Percentiles rank a stretch among this genome's conserved stretches.
Evolutionary conservation across 2,329 filamentous ascomycete genomes (phyloP).

Genomic region (Paecilomyces formosus): DNA sequence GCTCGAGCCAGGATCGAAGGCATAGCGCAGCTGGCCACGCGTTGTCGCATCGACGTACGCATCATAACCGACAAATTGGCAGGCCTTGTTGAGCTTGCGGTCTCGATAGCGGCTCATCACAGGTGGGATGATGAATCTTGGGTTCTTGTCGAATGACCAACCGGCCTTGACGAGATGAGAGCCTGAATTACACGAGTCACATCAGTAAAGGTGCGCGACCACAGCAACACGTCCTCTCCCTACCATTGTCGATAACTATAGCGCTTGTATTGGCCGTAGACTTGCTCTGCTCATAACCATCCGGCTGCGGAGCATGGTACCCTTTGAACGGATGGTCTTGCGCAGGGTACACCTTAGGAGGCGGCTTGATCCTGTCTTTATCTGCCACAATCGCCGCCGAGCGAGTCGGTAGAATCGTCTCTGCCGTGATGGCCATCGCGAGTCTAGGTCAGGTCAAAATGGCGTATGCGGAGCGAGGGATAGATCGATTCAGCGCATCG

Average conservation of each 20-base stretch:
- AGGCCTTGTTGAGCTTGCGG: constrained; percentile 84
- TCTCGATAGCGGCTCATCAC: constrained; percentile 95
- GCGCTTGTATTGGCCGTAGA: constrained; percentile 55
- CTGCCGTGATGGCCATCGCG: constrained; percentile 38
- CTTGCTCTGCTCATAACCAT: constrained; percentile 65
- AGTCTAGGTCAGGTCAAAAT: constrained; percentile 4
- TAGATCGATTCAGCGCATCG: constrained; percentile 13
- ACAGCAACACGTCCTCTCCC: constrained; percentile 8
- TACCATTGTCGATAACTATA: constrained; percentile 98
- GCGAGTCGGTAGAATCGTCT: constrained; percentile 29
- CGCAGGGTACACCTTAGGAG: constrained; percentile 47
- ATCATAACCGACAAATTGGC: constrained; percentile 85
- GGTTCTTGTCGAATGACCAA: constrained; percentile 87
- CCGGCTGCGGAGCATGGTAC: constrained; percentile 49
- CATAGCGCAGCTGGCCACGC: constrained; percentile 78
- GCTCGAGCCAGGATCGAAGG: constrained; percentile 84
- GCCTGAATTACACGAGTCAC: constrained; percentile 45
- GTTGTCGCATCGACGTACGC: constrained; percentile 93
- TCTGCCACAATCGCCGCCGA: constrained; percentile 34
- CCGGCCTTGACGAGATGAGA: constrained; percentile 84
- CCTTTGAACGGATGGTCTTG: constrained; percentile 56
- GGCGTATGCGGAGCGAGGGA: not conserved
- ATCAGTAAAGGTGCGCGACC: not conserved
- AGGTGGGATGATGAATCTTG: constrained; percentile 72
- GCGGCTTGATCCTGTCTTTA: constrained; percentile 46